phyloP scores from a whole-genome alignment of 1,139 yeast genomes.

The Candida sanyaensis region DNA sequence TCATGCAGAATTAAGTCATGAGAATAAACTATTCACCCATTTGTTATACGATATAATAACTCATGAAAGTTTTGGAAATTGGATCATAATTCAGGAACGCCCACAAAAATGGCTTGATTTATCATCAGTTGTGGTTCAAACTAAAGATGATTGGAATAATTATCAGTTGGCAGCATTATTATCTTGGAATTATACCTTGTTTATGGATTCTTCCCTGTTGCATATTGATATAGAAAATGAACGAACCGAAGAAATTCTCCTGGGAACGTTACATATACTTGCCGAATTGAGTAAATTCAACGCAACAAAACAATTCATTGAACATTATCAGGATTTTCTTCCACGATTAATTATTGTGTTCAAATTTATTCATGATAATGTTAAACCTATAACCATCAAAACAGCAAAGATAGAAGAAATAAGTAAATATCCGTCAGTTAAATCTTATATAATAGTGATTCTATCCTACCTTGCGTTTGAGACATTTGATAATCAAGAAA shows the following conservation, averaged over 20 bases:
- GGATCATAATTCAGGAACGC: conserved; percentile 13
- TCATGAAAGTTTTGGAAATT: conserved; percentile 26
- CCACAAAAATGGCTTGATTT: conserved; percentile 15
- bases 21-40: conserved; percentile 15
- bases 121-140: conserved; percentile 35
- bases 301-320: conserved; percentile 51
- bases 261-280: conserved; percentile 47
- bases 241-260: conserved; percentile 21
- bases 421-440: conserved; percentile 59
- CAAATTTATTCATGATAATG: conserved; percentile 49
- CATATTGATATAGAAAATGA: conserved; percentile 16
- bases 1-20: conserved; percentile 10
- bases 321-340: conserved; percentile 44
- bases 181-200: conserved; percentile 52
- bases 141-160: conserved; percentile 55
- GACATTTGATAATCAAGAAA: conserved; percentile 62
- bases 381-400: conserved; percentile 35
- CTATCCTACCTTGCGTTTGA: conserved; percentile 56
- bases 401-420: conserved; percentile 27
- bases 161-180: conserved; percentile 52
- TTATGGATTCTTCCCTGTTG: conserved; percentile 24
- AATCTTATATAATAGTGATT: conserved; percentile 61
- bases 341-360: conserved; percentile 47
- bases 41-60: conserved; percentile 19
- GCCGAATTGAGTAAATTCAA: conserved; percentile 53